Conservation (phyloP, 805 yeast genomes). For the Metschnikowia proteae region DNA sequence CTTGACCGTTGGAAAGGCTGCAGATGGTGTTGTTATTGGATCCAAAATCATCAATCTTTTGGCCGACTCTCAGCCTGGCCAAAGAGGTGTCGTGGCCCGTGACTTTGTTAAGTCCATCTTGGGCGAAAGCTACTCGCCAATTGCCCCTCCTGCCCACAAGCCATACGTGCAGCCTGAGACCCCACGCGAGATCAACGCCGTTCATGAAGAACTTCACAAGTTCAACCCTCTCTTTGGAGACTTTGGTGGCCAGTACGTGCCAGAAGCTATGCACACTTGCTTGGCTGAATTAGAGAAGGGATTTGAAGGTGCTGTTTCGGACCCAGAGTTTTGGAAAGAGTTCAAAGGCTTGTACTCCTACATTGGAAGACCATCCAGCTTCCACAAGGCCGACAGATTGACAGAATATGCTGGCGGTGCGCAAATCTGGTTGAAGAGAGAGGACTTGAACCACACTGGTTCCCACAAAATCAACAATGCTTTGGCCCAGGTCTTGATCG, state of each 20-base stretch:
- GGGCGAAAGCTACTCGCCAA: slow-evolving; percentile 45
- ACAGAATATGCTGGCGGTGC: slow-evolving; percentile 87
- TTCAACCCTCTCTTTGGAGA: slow-evolving; percentile 83
- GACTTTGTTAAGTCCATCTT: slow-evolving; percentile 66
- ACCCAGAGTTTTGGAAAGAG: slow-evolving; percentile 91
- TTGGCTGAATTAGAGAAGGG: slow-evolving; percentile 83
- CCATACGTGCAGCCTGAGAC: slow-evolving; percentile 14
- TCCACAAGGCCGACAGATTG: slow-evolving; percentile 87
- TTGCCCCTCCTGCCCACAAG: slow-evolving; percentile 26
- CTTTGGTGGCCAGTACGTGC: slow-evolving; percentile 98
- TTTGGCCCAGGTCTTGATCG: slow-evolving; percentile 74
- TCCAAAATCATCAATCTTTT: slow-evolving; percentile 73
- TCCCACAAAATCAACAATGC: slow-evolving; percentile 86
- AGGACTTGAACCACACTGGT: slow-evolving; percentile 88
- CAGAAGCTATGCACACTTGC: slow-evolving; percentile 92
- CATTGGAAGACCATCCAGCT: slow-evolving; percentile 93
- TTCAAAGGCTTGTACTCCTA: slow-evolving; percentile 79
- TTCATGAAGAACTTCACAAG: slow-evolving; percentile 56
- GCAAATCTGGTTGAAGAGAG: slow-evolving; percentile 96
- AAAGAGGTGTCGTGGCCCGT: slow-evolving; percentile 60
- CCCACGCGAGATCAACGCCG: slow-evolving; percentile 31
- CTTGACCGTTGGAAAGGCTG: slow-evolving; percentile 65
- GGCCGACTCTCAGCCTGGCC: slow-evolving; percentile 58
- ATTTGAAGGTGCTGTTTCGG: slow-evolving; percentile 83
- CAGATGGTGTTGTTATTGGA: slow-evolving; percentile 97